phyloP scores from a whole-genome alignment of 2,329 filamentous ascomycete species.

The Coniella vitis region DNA sequence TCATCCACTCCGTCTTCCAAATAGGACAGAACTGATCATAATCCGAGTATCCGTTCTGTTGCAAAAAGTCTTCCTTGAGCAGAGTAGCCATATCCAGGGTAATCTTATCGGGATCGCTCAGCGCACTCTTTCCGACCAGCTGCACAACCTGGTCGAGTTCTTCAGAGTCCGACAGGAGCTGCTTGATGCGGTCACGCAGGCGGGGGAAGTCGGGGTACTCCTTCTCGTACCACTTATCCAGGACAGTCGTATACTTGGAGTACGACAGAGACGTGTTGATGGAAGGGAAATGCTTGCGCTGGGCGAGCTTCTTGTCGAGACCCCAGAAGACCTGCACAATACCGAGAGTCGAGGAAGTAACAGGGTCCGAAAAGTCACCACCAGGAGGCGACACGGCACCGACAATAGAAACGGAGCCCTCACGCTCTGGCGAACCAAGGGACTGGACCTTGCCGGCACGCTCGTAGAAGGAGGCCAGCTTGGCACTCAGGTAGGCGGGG shows the following conservation, averaged over 20 bases:
- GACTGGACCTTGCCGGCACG: slow-evolving; percentile 83
- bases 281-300: slow-evolving; percentile 98
- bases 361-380: slow-evolving; percentile 98
- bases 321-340: slow-evolving; percentile 99
- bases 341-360: slow-evolving; percentile 85
- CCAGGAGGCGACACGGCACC: slow-evolving; percentile 94
- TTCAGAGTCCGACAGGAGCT: slow-evolving; percentile 89
- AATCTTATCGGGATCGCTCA: slow-evolving; percentile 97
- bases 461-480: slow-evolving; percentile 98
- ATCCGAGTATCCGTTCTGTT: slow-evolving; percentile 98
- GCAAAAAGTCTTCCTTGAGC: slow-evolving; percentile 96
- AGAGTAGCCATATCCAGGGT: slow-evolving; percentile 86
- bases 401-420: slow-evolving; percentile 94
- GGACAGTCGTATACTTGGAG: slow-evolving; percentile 85
- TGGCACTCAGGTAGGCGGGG: slow-evolving; percentile 92
- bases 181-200: slow-evolving; percentile 86
- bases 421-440: slow-evolving; percentile 80
- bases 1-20: slow-evolving; percentile 99
- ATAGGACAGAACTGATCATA: slow-evolving; percentile 99
- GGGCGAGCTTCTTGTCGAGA: slow-evolving; percentile 98
- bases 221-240: slow-evolving; percentile 94
- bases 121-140: slow-evolving; percentile 91
- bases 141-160: slow-evolving; percentile 98
- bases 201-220: slow-evolving; percentile 90
- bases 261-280: slow-evolving; percentile 94